Conservation (phyloP, 2,329 filamentous ascomycete genomes). For the Aspergillus viridinutans region DNA sequence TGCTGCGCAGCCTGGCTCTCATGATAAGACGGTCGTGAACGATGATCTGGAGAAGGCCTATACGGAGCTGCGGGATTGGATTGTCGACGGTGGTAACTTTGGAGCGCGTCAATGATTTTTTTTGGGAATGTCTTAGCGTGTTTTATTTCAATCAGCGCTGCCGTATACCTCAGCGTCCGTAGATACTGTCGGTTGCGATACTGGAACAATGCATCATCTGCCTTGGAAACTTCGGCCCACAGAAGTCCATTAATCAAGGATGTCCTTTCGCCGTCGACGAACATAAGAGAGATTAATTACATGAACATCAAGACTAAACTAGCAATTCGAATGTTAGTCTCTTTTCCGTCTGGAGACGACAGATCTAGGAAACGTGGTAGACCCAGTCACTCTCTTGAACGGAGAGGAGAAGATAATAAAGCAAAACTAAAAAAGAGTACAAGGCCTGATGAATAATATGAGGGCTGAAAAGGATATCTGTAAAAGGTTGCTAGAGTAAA, state of each 20-base stretch:
- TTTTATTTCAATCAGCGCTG: background rate
- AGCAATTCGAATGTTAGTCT: conserved; percentile 25
- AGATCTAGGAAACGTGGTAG: conserved; percentile 24
- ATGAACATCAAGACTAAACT: conserved; percentile 26
- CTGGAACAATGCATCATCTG: conserved; percentile 3
- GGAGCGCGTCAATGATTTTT: conserved; percentile 20
- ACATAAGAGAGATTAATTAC: conserved; percentile 35
- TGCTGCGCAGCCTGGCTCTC: conserved; percentile 61
- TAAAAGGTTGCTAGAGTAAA: conserved; percentile 33
- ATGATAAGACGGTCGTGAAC: conserved; percentile 64
- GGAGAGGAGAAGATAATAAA: conserved; percentile 16
- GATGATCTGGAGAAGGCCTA: conserved; percentile 59
- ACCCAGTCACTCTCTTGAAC: conserved; percentile 17
- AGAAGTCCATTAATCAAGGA: conserved; percentile 4
- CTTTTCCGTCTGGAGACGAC: conserved; percentile 24
- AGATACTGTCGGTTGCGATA: conserved; percentile 1
- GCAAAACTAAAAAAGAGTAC: conserved; percentile 16
- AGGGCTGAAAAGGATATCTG: conserved; percentile 37
- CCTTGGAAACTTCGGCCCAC: background rate
- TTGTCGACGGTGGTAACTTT: conserved; percentile 42
- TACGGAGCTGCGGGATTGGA: conserved; percentile 50
- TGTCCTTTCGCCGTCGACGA: conserved; percentile 23
- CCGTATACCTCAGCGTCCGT: background rate
- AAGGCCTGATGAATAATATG: conserved; percentile 21
- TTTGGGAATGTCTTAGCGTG: background rate